Evolutionary conservation across 345 rosid genomes (phyloP), one percentile per base, ranked within the genome.

Genomic region (Acer yangbiense): DNA sequence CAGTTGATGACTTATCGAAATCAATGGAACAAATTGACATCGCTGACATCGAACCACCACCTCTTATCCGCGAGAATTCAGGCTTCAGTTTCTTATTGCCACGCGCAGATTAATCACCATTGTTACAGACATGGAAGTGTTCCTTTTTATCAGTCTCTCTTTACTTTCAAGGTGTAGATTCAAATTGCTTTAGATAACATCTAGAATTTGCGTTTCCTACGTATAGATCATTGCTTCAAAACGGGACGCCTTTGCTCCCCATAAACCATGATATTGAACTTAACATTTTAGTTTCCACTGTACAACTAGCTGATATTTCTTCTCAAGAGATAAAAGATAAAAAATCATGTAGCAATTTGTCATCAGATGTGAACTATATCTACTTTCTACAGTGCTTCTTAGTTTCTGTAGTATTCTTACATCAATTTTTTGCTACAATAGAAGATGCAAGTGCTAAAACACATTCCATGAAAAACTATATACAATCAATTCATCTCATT

Each of bases 31-130:
- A 88, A 68, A 90, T 93, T 63, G 98, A 95, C 79, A 92, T 95
- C 20, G 69, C 88, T 2, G 98, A 95, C 83, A 86, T 95, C 9
- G 97, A 93, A 78, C 96, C 99, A 0, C 99, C 98, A 18, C 90
- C 94, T 32, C 89, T 93, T n/a, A 92, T 95, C 76, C 86, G 84
- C 0, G 99, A 95, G 87, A 93, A 95, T 80, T 86, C 94, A 14
- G 95, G 95, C 73, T 95, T 95, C 80, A 91, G 95, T 80, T 95
- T 95, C 87, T 84, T 95, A 87, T 80, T 95, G 78, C 99, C 99
- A 0, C 90, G 86, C 8, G 2, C 90, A 1, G 98, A 95, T 60
- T 90, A 76, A 83, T 77, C 61, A 13, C 27, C 60, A 55, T 29
- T 39, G 39, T 29, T 69, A 58, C 72, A 7, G 72, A 52, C 54